Conservation (phyloP, 2,329 filamentous ascomycete species). For the Emmonsiellopsis sp. region DNA sequence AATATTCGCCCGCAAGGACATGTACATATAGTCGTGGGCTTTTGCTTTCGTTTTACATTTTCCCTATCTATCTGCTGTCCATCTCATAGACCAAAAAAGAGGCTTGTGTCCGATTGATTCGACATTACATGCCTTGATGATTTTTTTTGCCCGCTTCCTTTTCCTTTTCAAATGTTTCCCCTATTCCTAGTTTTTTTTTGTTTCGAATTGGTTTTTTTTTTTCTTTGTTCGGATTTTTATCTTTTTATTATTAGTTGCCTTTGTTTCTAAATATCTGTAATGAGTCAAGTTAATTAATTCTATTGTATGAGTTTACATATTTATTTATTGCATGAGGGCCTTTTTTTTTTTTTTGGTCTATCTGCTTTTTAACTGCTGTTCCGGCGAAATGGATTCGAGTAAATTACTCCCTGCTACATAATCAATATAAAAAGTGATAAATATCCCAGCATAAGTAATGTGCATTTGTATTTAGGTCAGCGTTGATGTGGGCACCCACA, state of each 20-base stretch:
- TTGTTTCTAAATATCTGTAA: not conserved
- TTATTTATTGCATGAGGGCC: not conserved
- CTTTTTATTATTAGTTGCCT: not conserved
- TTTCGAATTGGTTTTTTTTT: not conserved
- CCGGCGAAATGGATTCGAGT: too few species aligned
- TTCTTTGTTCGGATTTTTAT: not conserved
- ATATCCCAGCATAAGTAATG: not conserved
- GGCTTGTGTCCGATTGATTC: not conserved
- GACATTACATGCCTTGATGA: not conserved
- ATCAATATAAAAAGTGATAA: not conserved
- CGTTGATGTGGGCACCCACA: too few species aligned
- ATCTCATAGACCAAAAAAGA: not conserved
- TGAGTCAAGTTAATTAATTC: not conserved
- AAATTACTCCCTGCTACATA: too few species aligned
- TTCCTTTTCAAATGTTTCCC: not conserved
- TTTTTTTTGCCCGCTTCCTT: not conserved
- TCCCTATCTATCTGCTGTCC: not conserved
- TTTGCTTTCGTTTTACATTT: not conserved
- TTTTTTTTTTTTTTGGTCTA: too few species aligned
- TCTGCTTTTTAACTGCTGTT: not conserved
- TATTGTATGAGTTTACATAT: not conserved
- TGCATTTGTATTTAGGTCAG: not conserved
- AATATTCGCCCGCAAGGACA: not conserved
- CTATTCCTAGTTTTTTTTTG: not conserved
- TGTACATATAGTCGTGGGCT: not conserved